Evolutionary conservation across 441 rosid genomes (phyloP).

Genomic region (Rhodomyrtus psidioides): DNA sequence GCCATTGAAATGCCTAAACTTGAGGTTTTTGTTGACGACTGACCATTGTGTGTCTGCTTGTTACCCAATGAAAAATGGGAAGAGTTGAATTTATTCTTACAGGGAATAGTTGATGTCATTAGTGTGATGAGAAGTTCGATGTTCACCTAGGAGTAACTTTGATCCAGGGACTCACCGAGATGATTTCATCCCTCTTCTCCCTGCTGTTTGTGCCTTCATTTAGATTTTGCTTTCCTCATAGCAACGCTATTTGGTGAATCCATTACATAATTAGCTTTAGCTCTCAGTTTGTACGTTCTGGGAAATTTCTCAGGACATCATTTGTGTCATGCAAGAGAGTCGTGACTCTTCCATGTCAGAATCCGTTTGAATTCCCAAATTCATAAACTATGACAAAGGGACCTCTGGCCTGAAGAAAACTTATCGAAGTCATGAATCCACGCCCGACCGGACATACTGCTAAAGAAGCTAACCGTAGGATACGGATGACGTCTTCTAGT

Average conservation of each 20-base stretch:
- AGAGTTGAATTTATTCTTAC: neutral
- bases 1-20: neutral
- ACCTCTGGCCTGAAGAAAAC: neutral
- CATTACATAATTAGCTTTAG: neutral
- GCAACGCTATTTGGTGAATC: neutral
- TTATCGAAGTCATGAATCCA: neutral
- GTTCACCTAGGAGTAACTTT: neutral
- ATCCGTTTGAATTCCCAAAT: neutral
- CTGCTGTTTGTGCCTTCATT: neutral
- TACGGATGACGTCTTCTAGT: neutral
- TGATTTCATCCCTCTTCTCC: neutral
- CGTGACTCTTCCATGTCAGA: neutral
- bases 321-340: neutral
- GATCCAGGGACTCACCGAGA: neutral
- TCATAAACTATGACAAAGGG: neutral
- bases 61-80: neutral
- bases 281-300: neutral
- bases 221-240: neutral
- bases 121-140: neutral
- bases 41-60: neutral
- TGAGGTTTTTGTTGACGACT: neutral
- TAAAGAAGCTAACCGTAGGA: neutral
- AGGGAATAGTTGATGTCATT: neutral
- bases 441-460: neutral
- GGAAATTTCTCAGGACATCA: neutral